Base-by-base conservation (phyloP, 306 rosid genomes). In the Mucuna pruriens region DNA sequence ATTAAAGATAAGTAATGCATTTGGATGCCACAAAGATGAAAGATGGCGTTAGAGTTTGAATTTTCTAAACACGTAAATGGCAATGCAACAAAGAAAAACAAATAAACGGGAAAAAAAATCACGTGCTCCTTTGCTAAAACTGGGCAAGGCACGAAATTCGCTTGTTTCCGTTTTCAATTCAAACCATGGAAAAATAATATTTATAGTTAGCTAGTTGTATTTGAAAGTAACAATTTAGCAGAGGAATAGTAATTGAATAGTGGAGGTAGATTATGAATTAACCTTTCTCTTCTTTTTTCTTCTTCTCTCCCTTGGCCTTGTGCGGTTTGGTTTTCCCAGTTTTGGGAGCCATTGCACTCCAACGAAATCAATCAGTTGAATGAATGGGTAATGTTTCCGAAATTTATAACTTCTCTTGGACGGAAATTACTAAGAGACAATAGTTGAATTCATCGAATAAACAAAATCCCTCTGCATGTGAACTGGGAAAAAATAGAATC, bases 261-360 rank as follows among this genome's bases (percentile, higher is more conserved):
- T 3, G 15, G 6, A 46, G 3, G 36, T 4, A 6, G 34, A 79
- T 26, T 42, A 2, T 4, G n/a, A 65, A 15, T 7, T 44, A 46
- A 92, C 97, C 98, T 95, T 95, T 92, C 87, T 95, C 98, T 80
- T 95, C 98, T 81, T 91, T 92, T 69, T 92, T 95, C 91, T 91
- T 95, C 86, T 95, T 92, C 22, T 91, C 98, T 87, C 94, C 97
- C 82, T 91, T 95, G 19, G 89, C 78, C 83, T 95, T 95, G 84
- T 95, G 97, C 1, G 97, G 91, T 80, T 89, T 95, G 64, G 97
- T 82, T 74, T 89, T 95, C 29, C 97, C 97, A 0, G 92, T 75
- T 69, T 92, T 95, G 3, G 98, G 98, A 83, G 98, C 98, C 98
- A 94, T 94, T 92, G 78, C 76, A 46, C 76, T 55, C 78, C 74